Percentiles rank a stretch among this genome's conserved stretches.
Conservation (phyloP, 2,329 filamentous ascomycete genomes). For the Alternaria consortialis region DNA sequence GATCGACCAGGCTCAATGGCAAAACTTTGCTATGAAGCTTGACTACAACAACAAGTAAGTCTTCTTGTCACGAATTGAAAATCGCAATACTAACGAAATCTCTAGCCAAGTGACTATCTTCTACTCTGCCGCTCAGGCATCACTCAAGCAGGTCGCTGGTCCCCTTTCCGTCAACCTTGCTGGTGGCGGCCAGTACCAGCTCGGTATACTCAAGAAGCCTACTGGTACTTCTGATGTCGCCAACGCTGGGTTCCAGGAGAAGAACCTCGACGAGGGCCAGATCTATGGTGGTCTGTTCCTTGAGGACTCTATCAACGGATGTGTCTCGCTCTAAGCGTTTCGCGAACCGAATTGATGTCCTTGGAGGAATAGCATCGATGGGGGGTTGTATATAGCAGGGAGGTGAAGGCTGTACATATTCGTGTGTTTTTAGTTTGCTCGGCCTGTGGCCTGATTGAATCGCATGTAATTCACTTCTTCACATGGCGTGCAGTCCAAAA, state of each 20-base stretch:
- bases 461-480: not conserved
- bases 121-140: constrained; percentile 61
- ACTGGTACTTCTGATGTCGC: constrained; percentile 54
- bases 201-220: constrained; percentile 70
- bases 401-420: not conserved
- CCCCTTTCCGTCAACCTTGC: constrained; percentile 61
- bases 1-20: constrained; percentile 63
- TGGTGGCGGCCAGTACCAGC: constrained; percentile 69
- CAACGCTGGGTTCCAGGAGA: constrained; percentile 49
- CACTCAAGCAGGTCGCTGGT: constrained; percentile 60
- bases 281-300: constrained; percentile 53
- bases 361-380: not conserved
- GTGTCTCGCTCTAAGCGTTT: constrained; percentile 39
- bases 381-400: not conserved
- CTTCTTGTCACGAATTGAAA: fast-evolving
- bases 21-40: constrained; percentile 69
- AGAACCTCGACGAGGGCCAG: constrained; percentile 50
- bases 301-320: constrained; percentile 48
- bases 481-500: not conserved
- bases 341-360: too few species aligned
- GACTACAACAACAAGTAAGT: constrained; percentile 66
- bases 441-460: not conserved
- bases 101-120: constrained; percentile 64
- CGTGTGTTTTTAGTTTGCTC: not conserved
- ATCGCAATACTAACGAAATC: not conserved